Base-by-base conservation (phyloP, 2,329 filamentous ascomycete species). In the Colletotrichum camelliae region DNA sequence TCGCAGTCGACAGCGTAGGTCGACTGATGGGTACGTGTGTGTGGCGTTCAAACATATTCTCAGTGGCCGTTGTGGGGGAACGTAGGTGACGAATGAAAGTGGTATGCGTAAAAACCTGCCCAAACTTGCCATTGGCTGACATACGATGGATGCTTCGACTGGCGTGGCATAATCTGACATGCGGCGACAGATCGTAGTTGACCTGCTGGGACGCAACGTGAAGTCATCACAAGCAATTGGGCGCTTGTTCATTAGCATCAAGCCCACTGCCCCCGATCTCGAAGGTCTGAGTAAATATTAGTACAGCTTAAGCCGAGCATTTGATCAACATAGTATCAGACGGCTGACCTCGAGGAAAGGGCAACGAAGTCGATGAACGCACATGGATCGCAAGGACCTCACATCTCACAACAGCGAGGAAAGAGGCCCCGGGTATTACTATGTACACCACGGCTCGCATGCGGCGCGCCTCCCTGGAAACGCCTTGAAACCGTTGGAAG, bases 371-470 rank as follows among this genome's bases (percentile, higher is more conserved):
- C 31, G 65, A 57, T 35, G 15, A 43, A 48, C 39, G 68, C 27
- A 70, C 29, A 76, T 64, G 35, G 33, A 77, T 73, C 62, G 74
- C 76, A 66, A 61, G 66, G 69, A 61, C 74, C 76, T 77, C 74
- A 77, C 73, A 52, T 77, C 76, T 73, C 73, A 69, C 69, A 39
- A 55, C 31, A 31, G 64, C 62, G 69, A 74, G 73, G 76, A 70
- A 77, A 74, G 76, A 73, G 76, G 73, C 43, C 66, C 70, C 58
- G 73, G 76, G 76, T 77, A 77, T 77, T 77, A 67, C 70, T 75
- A 72, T 55, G 35, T 75, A 67, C 60, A 75, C 35, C 61, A 39
- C 27, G 55, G 39, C 52, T 64, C 67, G 60, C 60, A 31, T 27
- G 29, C 24, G 29, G 24, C 33, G 60, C 8, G 33, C 71, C 58